phyloP scores from a whole-genome alignment of 1,284 basidiomycete species.

The Cryptococcus sp. region DNA sequence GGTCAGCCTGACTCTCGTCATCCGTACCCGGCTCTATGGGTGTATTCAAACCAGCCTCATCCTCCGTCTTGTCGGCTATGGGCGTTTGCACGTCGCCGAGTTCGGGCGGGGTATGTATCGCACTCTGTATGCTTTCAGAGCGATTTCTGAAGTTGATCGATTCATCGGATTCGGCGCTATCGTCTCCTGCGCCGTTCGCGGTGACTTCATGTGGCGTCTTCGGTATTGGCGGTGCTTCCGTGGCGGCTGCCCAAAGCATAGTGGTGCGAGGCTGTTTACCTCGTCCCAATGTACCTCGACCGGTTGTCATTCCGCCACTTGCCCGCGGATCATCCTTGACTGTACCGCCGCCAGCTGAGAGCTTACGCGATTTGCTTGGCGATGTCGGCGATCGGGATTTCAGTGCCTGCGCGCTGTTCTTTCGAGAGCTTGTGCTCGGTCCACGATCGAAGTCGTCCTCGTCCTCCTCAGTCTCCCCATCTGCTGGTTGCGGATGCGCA shows the following conservation, averaged over 20 bases:
- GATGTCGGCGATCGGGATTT: not conserved
- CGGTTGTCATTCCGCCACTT: conserved; percentile 8
- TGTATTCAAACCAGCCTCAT: not conserved
- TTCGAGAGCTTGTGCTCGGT: not conserved
- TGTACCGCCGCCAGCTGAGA: not conserved
- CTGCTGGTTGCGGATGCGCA: conserved; percentile 21
- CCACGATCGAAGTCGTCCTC: conserved; percentile 12
- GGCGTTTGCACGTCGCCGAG: not conserved
- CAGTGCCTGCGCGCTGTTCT: not conserved
- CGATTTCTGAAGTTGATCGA: conserved; percentile 4
- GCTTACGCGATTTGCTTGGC: not conserved
- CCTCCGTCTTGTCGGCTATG: conserved; percentile 7
- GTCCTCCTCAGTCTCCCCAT: conserved; percentile 8
- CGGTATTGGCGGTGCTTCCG: conserved; percentile 6
- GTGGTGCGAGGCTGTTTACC: conserved; percentile 35
- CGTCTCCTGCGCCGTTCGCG: not conserved
- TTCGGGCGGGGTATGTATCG: conserved; percentile 14
- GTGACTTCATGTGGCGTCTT: not conserved
- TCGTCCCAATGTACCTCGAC: conserved; percentile 24
- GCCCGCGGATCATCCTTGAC: not conserved
- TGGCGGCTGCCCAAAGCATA: conserved; percentile 32
- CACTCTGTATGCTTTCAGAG: conserved; percentile 25
- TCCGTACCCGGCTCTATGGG: not conserved
- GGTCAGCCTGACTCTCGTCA: not conserved
- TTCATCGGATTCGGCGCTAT: not conserved